phyloP scores from a whole-genome alignment of 805 yeast genomes.

The Metschnikowia sp. region DNA sequence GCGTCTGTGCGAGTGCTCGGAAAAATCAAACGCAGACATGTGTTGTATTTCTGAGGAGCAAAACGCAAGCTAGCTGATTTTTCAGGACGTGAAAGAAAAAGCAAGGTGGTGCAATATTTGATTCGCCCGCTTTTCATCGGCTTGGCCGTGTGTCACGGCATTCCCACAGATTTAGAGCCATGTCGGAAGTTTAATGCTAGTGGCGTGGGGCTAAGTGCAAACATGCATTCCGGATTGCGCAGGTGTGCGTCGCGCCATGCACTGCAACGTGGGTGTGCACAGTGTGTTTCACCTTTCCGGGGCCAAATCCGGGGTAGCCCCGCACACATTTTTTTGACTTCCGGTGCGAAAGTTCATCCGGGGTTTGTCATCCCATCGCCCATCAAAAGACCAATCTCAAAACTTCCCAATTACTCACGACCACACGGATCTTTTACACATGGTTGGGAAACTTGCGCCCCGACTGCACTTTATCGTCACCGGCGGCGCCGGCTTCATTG shows the following conservation, averaged over 20 bases:
- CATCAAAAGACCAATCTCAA: too few relatives aligned
- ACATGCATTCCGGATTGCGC: background rate
- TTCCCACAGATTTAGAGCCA: too few relatives aligned
- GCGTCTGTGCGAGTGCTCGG: slow-evolving; percentile 64
- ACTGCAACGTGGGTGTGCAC: background rate
- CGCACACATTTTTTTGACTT: too few relatives aligned
- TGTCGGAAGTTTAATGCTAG: too few relatives aligned
- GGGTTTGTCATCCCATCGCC: too few relatives aligned
- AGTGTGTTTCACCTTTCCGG: background rate
- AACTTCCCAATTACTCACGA: too few relatives aligned
- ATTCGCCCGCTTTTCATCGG: too few relatives aligned
- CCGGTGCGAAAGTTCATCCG: too few relatives aligned
- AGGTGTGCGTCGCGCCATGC: background rate
- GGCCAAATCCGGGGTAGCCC: too few relatives aligned
- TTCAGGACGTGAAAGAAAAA: background rate
- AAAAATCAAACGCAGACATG: slow-evolving; percentile 39
- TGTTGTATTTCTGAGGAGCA: background rate
- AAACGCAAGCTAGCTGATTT: background rate
- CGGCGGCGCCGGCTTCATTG: slow-evolving; percentile 60
- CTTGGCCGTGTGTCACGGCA: too few relatives aligned
- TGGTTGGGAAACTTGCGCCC: background rate
- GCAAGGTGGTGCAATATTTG: background rate
- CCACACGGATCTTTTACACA: background rate
- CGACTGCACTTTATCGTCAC: slow-evolving; percentile 38
- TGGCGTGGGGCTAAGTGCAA: too few relatives aligned